A percentile compares a stretch with the other conserved stretches of the same genome.
These are phyloP conservation scores for Choricystis sp. DNA, from an alignment of 139 green algal species.

Conservation along the genomic window DNA sequence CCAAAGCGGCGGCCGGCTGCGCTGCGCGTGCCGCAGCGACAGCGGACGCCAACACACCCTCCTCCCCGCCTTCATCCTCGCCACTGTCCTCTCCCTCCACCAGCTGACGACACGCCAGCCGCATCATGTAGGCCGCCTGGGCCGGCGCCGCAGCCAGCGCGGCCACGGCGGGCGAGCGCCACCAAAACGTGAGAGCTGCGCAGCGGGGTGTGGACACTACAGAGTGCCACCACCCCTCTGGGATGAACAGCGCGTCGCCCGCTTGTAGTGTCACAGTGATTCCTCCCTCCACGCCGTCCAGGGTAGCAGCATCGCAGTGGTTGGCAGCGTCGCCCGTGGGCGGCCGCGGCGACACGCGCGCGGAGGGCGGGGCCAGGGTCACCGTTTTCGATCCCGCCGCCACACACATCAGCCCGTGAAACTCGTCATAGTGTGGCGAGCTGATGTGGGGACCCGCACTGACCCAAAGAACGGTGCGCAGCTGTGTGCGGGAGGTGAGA, in stretches of 20 bases:
- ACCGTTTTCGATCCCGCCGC: background rate
- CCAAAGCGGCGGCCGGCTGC: no score
- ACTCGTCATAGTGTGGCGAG: background rate
- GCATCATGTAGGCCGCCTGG: no score
- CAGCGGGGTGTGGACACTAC: background rate
- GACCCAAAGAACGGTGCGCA: no score
- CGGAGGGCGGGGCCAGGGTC: background rate
- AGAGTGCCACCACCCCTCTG: background rate
- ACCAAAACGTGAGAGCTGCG: background rate
- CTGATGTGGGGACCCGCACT: no score
- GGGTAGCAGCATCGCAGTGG: background rate
- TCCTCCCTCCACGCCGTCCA: background rate
- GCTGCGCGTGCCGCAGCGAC: no score
- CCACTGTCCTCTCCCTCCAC: no score
- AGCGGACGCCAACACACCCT: no score
- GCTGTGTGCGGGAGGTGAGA: no score
- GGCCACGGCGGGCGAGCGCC: background rate
- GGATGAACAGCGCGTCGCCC: background rate
- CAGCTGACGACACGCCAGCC: no score
- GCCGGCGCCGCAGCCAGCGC: background rate
- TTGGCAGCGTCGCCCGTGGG: background rate
- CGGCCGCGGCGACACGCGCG: background rate
- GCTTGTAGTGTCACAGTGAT: background rate
- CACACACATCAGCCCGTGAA: background rate
- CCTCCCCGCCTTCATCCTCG: no score